A percentile compares a stretch with the other conserved stretches of the same genome.
Conservation (phyloP, 2,329 filamentous ascomycete species). For the Aspergillus aculeatus region DNA sequence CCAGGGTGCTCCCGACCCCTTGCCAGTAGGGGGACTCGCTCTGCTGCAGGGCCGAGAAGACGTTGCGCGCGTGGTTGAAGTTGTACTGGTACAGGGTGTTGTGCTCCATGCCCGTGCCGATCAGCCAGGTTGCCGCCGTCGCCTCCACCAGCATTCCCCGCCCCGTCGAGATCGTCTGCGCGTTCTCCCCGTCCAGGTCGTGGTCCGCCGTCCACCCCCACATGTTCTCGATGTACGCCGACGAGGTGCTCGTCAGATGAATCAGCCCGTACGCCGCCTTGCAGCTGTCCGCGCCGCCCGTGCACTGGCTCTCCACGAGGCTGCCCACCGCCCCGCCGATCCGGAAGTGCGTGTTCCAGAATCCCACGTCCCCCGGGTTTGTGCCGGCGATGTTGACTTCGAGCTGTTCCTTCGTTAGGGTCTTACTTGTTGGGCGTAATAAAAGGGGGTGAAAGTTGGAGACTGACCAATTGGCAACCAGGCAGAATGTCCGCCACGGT, state of each 20-base stretch:
- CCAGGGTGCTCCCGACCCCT: constrained; percentile 25
- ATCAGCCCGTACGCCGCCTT: constrained; percentile 53
- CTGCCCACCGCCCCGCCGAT: constrained; percentile 49
- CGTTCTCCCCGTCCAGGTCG: constrained; percentile 41
- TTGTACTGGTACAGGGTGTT: constrained; percentile 51
- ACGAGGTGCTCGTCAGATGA: constrained; percentile 50
- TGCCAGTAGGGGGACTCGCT: constrained; percentile 32
- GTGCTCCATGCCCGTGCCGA: constrained; percentile 49
- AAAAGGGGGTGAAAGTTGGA: no score
- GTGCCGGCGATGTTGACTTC: constrained; percentile 2
- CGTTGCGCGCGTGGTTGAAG: constrained; percentile 42
- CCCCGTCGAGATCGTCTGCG: constrained; percentile 35
- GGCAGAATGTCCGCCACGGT: constrained; percentile 36
- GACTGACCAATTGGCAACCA: constrained; percentile 18
- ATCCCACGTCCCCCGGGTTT: constrained; percentile 49
- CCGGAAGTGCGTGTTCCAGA: constrained; percentile 50
- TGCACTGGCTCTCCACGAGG: neutral
- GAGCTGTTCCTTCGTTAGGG: neutral
- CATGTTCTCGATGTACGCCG: constrained; percentile 56
- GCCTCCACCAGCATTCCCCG: constrained; percentile 46
- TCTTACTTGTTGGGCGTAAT: no score
- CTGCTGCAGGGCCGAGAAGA: constrained; percentile 42
- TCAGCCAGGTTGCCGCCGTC: constrained; percentile 45
- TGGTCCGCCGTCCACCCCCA: constrained; percentile 53
- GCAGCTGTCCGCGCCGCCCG: constrained; percentile 30